Percentiles rank a stretch among this genome's conserved stretches.
Evolutionary conservation across 148 eudicot species (phyloP).

Genomic region (Cornus controversa): DNA sequence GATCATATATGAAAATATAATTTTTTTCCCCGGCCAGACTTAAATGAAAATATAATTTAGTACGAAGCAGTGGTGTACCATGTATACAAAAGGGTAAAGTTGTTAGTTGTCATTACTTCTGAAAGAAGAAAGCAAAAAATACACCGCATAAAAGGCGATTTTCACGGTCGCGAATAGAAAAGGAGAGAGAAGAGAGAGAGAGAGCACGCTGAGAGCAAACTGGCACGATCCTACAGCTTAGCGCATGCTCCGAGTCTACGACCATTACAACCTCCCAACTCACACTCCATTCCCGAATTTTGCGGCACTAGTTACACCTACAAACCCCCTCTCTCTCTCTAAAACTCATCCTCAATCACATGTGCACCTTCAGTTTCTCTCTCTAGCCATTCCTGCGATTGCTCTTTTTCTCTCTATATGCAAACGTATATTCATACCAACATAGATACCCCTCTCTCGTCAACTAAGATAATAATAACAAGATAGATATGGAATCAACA

Average conservation of each 20-base stretch:
- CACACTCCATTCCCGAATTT: not conserved
- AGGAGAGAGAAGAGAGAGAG: not conserved
- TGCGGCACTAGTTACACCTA: not conserved
- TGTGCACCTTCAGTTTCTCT: not conserved
- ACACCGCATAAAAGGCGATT: not conserved
- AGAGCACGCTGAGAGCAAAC: not conserved
- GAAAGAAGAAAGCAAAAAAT: not conserved
- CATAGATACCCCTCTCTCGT: not conserved
- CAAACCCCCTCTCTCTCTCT: constrained; percentile 3
- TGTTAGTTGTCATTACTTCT: not conserved
- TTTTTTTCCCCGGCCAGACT: too few relatives aligned
- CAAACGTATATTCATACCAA: not conserved
- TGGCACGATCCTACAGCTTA: constrained; percentile 11
- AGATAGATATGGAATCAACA: constrained; percentile 51
- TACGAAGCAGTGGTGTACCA: too few relatives aligned
- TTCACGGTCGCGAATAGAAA: not conserved
- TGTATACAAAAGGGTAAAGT: too few relatives aligned
- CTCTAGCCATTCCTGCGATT: constrained; percentile 4
- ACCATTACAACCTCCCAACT: not conserved
- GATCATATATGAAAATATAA: too few relatives aligned
- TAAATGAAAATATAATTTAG: too few relatives aligned
- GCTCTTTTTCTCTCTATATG: not conserved
- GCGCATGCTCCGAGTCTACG: not conserved
- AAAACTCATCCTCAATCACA: not conserved
- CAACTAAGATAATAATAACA: not conserved